Percentiles rank a stretch among this genome's conserved stretches.
phyloP scores from a whole-genome alignment of 2,329 filamentous ascomycete species.

The Botryotinia convoluta region DNA sequence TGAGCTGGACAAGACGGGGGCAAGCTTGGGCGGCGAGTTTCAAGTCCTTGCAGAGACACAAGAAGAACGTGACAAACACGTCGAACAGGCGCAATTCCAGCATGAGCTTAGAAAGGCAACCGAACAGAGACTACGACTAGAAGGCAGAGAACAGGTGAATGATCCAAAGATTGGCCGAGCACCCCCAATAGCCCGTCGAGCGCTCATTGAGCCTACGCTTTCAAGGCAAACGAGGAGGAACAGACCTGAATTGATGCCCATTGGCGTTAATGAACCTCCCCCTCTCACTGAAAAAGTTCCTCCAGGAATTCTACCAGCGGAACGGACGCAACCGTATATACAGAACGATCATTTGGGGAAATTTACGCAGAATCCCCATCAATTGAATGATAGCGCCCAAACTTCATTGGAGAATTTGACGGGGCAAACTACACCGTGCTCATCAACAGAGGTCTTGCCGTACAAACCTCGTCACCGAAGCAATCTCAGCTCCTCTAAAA shows the following conservation, averaged over 20 bases:
- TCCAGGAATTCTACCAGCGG: neutral
- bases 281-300: neutral
- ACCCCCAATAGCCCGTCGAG: conserved; percentile 1
- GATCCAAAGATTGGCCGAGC: conserved; percentile 13
- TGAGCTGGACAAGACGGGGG: neutral
- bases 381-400: neutral
- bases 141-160: conserved; percentile 3
- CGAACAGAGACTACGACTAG: neutral
- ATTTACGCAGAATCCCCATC: neutral
- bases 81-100: neutral
- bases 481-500: neutral
- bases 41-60: neutral
- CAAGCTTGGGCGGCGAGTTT: neutral
- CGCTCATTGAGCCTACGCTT: neutral
- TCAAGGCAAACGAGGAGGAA: no score
- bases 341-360: neutral
- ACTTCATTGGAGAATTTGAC: neutral
- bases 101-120: neutral
- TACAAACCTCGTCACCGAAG: neutral
- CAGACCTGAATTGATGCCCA: neutral
- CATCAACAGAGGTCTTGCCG: neutral
- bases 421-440: neutral
- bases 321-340: neutral
- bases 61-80: neutral
- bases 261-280: neutral